Base-by-base conservation (phyloP, 371 early-diverging fungal species). In the Zychaea mexicana region DNA sequence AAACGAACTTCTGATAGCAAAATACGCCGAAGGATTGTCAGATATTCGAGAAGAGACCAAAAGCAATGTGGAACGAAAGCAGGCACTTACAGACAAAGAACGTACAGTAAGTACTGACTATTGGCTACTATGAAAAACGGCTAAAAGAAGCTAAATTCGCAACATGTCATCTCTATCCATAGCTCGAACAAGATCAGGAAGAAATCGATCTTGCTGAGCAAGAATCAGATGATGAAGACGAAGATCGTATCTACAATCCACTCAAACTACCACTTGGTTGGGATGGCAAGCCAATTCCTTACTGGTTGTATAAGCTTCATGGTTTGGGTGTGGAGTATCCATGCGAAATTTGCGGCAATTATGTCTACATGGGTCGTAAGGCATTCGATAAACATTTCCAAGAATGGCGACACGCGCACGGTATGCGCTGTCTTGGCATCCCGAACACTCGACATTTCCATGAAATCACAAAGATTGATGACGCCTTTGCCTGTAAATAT, bases 211-310 rank as follows among this genome's bases (percentile, higher is more conserved):
- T 83, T n/a, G 84, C 77, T 26, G 85, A 87, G 46, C 84, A 79
- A n/a, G 92, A 89, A 13, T 88, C 89, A 0, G 92, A 93, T 33
- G 94, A 92, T 1, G 96, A 93, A 15, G 91, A 94, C 53, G 93
- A 92, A 19, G 96, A 96, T 62, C 86, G 87, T 67, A 89, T 96
- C 30, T 97, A 98, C 74, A 98, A 98, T 70, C 99, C 99, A 15
- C 84, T 98, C 21, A 98, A 98, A 64, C 76, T 98, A 52, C 98
- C 98, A 7, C 73, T 98, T 45, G 99, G 97, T 10, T 98, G 97
- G 97, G 99, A 98, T 70, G 99, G 98, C 36, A 99, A 99, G 69
- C 98, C 98, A 15, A 99, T 99, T 74, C 99, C 99, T 12, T 97
- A 92, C 74, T 99, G 99, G 99, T 82, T 99, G 30, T 99, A 94